phyloP scores from a whole-genome alignment of 2,329 filamentous ascomycete species.

The Penicillium palitans region DNA sequence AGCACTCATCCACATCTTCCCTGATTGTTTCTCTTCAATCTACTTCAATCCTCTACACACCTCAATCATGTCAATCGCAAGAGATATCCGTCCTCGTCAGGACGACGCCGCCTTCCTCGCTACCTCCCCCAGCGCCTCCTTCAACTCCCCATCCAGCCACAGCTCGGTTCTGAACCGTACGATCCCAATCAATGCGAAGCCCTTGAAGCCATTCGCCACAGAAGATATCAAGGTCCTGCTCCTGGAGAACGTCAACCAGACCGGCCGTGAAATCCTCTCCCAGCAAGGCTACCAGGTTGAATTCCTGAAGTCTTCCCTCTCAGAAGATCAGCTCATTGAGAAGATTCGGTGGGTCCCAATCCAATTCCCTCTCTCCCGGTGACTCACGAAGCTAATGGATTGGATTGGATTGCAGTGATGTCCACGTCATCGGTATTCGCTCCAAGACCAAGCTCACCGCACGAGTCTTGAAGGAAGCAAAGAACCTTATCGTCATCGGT shows the following conservation, averaged over 20 bases:
- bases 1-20: slow-evolving; percentile 13
- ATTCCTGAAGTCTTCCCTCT: slow-evolving; percentile 80
- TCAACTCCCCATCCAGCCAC: slow-evolving; percentile 71
- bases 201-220: slow-evolving; percentile 91
- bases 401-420: slow-evolving; percentile 60
- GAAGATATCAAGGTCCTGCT: slow-evolving; percentile 95
- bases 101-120: slow-evolving; percentile 58
- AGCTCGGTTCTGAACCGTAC: slow-evolving; percentile 47
- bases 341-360: slow-evolving; percentile 75
- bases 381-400: slow-evolving; percentile 3
- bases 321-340: slow-evolving; percentile 91
- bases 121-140: slow-evolving; percentile 71
- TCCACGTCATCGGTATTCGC: slow-evolving; percentile 96
- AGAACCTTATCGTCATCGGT: slow-evolving; percentile 91
- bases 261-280: slow-evolving; percentile 77
- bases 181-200: slow-evolving; percentile 60
- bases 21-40: slow-evolving; percentile 4
- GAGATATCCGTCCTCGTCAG: slow-evolving; percentile 36
- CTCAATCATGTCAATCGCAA: slow-evolving; percentile 34
- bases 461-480: slow-evolving; percentile 80
- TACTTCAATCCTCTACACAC: not conserved
- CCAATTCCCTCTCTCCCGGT: not conserved
- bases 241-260: slow-evolving; percentile 92
- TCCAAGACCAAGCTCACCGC: slow-evolving; percentile 95
- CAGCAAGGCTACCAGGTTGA: slow-evolving; percentile 96